Evolutionary conservation across 306 rosid genomes (phyloP), one percentile per base, ranked within the genome.

Genomic region (Carpinus viminea): DNA sequence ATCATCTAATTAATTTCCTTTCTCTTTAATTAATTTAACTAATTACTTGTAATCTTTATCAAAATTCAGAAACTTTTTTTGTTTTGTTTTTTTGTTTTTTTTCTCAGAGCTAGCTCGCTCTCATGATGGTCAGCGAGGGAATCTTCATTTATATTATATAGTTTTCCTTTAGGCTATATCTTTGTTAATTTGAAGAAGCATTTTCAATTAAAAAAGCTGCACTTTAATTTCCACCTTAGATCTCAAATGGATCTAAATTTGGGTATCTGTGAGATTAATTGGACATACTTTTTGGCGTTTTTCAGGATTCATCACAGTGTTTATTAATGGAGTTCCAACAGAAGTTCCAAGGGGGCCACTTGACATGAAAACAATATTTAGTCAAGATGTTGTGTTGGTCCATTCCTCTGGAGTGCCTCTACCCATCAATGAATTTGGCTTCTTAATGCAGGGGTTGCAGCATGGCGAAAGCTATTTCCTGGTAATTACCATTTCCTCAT

Each of bases 381-480:
- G 97, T 18, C 77, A 92, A 57, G 93, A 91, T 72, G 81, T 85
- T 18, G 78, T 89, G 71, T 81, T 95, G 82, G 86, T 95, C 80
- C 93, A 95, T 82, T 89, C 93, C 74, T 90, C 99, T 15, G 98
- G 99, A 66, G 52, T 91, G 18, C 90, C 92, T 20, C 52, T 93
- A 79, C 87, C 89, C 24, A 74, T 84, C 82, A 91, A 93, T 83
- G 94, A 91, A 31, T 91, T 83, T 73, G 98, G 98, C 8, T 79
- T 91, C 83, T 82, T 92, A 52, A 73, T 86, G 74, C 92, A 91
- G 26, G 74, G 64, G 74, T 82, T 95, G 87, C 93, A 91, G 77
- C 90, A 86, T 76, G 98, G 97, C 53, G 98, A 93, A 84, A 91
- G 89, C 89, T 95, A 95, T 76, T 93, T 88, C 81, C 91, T 95